Evolutionary conservation across 345 rosid species (phyloP), one percentile per base, ranked within the genome.

Genomic region (Syzygium jambos): DNA sequence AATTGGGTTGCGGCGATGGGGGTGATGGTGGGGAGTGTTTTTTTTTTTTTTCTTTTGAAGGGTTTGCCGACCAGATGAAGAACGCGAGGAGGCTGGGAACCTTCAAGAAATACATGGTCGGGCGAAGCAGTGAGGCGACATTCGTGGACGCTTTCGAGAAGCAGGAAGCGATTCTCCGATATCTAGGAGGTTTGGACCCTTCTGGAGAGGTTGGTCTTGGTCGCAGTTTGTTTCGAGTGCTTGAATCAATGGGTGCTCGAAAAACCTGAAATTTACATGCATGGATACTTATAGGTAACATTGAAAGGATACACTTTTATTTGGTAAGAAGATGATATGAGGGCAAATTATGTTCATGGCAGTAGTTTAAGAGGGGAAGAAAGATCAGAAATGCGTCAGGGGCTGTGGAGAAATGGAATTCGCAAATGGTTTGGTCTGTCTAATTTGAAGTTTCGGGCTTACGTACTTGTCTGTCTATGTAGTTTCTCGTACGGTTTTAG

Each of bases 121-220:
- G 99, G 68, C 90, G 99, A 86, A 95, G 97, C 90, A 98, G 99
- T 23, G 95, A 95, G 43, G 98, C 95, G 16, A 95, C 99, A 2
- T 96, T 95, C 90, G 85, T 95, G 1, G 95, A 95, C 46, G 94
- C 97, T 41, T 98, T 98, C 55, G 95, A 93, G 93, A 98, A 94
- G 90, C 97, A 95, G 89, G 98, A 96, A 89, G 94, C 95, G 12
- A 91, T 98, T 51, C 90, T 98, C 92, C 91, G 98, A 51, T 95
- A 89, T 65, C 96, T 98, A 12, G 95, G 94, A 87, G 93, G 92
- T 85, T 91, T 90, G 86, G 98, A 96, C 89, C 93, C 93, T 59
- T 89, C 94, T 19, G 99, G 99, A 89, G 97, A 98, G 97, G 99
- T 98, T 93, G 88, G 93, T 90, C 56, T 52, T n/a, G 57, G n/a